Evolutionary conservation across 2,329 filamentous ascomycete species (phyloP).

Genomic region (Xylariaceae sp.): DNA sequence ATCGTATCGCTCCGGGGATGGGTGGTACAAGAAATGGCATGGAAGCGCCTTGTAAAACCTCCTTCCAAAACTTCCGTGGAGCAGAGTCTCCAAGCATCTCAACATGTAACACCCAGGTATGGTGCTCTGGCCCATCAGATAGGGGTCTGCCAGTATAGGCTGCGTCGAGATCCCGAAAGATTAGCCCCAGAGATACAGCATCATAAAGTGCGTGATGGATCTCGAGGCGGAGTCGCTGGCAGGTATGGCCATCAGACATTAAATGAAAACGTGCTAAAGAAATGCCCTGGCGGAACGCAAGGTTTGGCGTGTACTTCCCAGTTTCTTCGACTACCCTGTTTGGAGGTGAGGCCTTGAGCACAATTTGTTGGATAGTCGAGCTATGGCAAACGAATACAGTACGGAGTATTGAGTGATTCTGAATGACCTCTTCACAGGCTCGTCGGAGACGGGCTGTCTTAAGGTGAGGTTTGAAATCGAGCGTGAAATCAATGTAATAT

Average conservation of each 20-base stretch:
- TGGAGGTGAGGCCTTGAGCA: neutral
- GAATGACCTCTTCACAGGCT: neutral
- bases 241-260: neutral
- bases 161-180: conserved; percentile 1
- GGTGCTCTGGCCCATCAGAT: neutral
- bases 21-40: neutral
- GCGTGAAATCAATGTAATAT: neutral
- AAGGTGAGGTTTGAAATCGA: neutral
- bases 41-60: neutral
- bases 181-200: neutral
- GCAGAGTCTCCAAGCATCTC: neutral
- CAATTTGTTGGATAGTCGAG: neutral
- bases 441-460: neutral
- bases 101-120: neutral
- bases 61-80: neutral
- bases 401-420: neutral
- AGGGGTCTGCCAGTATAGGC: neutral
- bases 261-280: neutral
- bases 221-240: neutral
- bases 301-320: neutral
- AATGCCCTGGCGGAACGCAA: neutral
- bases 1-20: neutral
- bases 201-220: conserved; percentile 1
- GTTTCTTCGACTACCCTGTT: neutral
- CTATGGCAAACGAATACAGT: neutral